Base-by-base conservation (phyloP, 768 basidiomycete genomes). In the Serendipita sp. region DNA sequence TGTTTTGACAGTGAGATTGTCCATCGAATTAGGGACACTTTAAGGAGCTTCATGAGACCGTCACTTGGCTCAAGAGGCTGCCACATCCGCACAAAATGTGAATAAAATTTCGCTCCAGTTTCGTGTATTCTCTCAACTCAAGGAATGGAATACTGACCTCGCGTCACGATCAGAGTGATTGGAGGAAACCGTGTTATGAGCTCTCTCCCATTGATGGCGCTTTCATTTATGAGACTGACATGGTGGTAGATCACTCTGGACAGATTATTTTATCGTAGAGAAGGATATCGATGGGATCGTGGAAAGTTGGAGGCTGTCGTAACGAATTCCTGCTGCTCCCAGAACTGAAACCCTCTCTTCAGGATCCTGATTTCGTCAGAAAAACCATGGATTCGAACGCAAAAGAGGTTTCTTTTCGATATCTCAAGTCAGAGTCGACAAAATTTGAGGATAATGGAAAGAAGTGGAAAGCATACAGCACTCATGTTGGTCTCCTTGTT, bases 171-270 rank as follows among this genome's bases (percentile, higher is more conserved):
- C 18, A 68, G 67, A n/a, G 53, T 67, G 37, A 68, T 68, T 34
- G 67, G 67, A 30, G 68, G 67, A 18, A 68, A 68, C 37, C 68
- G 67, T 34, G 68, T 65, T 45, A 44, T 68, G 8, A 30, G 64
- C 7, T 38, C 24, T 24, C 24, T 24, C 24, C 24, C 24, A 24
- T 24, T 24, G 24, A 24, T 24, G 24, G 24, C 24, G 24, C 24
- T 24, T 24, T 24, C 24, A 24, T 24, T 24, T 24, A 24, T 24
- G 24, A 24, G 24, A 24, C 24, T 24, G 24, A 24, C 24, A 24
- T 24, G 24, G 24, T 24, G 24, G 24, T 24, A 45, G 63, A 16
- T 64, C 30, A 63, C 46, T 7, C 28, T 37, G 24, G 35, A 64
- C 16, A 30, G 13, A 16, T 2, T 8, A 28, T 44, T 18, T 24